A percentile compares a stretch with the other conserved stretches of the same genome.
These are phyloP conservation scores for Kuraishia capsulata DNA, from an alignment of 805 yeast genomes.

Conservation along the genomic window DNA sequence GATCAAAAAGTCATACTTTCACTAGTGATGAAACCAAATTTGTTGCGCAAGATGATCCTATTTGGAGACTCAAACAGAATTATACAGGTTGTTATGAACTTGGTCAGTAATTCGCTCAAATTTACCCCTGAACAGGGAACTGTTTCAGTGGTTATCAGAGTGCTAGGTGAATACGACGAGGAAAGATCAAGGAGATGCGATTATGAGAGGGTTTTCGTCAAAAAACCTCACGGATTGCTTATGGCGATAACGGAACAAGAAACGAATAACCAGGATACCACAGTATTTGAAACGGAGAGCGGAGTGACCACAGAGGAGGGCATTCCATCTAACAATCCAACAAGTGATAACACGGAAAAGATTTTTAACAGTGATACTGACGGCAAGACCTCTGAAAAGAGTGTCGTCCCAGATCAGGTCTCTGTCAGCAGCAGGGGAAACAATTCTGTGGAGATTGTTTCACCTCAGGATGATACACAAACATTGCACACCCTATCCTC, in stretches of 20 bases:
- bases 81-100: conserved; percentile 85
- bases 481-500: conserved; percentile 19
- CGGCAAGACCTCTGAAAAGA: conserved; percentile 3
- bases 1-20: conserved; percentile 68
- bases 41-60: conserved; percentile 51
- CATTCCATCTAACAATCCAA: too few species aligned
- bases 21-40: conserved; percentile 54
- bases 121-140: conserved; percentile 88
- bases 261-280: background rate
- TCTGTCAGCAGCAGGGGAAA: background rate
- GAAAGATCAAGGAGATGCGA: conserved; percentile 30
- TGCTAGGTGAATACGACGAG: conserved; percentile 67
- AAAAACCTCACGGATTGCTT: conserved; percentile 4
- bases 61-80: conserved; percentile 88
- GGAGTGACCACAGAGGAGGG: background rate
- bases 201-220: conserved; percentile 37
- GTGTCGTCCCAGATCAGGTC: background rate
- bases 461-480: conserved; percentile 6
- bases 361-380: too few species aligned
- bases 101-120: conserved; percentile 84
- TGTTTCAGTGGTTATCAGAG: conserved; percentile 52
- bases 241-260: background rate
- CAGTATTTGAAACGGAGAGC: background rate
- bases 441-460: background rate
- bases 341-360: background rate